These are phyloP conservation scores for Leishmania tarentolae DNA, from an alignment of 208 protist species.

Conservation along the genomic window DNA sequence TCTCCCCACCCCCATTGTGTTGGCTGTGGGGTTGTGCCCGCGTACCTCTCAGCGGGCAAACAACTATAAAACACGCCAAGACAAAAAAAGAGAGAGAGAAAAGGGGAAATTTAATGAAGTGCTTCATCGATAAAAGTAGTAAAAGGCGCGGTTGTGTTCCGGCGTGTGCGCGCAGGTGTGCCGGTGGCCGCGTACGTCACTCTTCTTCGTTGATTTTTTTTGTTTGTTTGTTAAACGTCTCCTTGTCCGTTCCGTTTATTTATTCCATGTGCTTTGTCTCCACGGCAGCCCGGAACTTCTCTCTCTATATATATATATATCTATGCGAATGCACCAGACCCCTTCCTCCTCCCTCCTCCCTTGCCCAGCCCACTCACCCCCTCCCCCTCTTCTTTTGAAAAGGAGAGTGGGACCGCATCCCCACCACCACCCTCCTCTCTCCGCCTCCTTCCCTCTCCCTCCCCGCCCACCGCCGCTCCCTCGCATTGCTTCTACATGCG, in stretches of 20 bases:
- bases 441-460: background rate
- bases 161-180: background rate
- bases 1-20: too few species aligned
- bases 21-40: background rate
- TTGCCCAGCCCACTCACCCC: too few species aligned
- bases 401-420: too few species aligned
- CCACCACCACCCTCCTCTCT: background rate
- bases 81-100: background rate
- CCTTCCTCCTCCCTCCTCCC: too few species aligned
- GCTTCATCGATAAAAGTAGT: background rate
- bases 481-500: background rate
- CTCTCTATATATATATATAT: too few species aligned
- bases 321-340: too few species aligned
- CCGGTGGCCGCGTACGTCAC: background rate
- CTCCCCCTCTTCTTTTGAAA: too few species aligned
- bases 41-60: too few species aligned
- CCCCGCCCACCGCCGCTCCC: background rate
- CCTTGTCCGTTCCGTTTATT: background rate
- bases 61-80: too few species aligned
- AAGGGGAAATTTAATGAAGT: background rate
- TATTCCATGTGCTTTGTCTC: background rate
- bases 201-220: too few species aligned
- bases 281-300: background rate
- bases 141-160: background rate
- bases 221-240: background rate